A percentile compares a stretch with the other conserved stretches of the same genome.
These are phyloP conservation scores for Lithocarpus polystachyus DNA, from an alignment of 306 rosid species.

Conservation along the genomic window DNA sequence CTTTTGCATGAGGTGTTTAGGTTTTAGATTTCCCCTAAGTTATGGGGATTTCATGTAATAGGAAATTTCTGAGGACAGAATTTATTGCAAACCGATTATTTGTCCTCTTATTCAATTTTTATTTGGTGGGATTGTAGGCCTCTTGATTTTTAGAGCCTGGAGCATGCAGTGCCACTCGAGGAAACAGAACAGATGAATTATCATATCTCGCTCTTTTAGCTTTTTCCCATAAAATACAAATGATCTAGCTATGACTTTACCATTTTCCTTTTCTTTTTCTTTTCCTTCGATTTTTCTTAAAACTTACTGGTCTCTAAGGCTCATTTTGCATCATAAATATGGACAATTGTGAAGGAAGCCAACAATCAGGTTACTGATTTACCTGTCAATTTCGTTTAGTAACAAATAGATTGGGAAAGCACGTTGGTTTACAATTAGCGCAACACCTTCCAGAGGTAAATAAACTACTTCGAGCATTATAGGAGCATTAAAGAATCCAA, in stretches of 20 bases:
- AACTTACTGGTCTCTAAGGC: too few species aligned
- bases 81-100: slow-evolving; percentile 17
- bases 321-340: too few species aligned
- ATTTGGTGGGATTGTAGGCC: neutral
- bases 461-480: too few species aligned
- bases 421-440: too few species aligned
- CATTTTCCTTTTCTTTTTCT: too few species aligned
- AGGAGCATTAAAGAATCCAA: too few species aligned
- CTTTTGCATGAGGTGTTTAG: slow-evolving; percentile 18
- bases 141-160: neutral
- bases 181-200: neutral
- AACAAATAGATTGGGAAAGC: too few species aligned
- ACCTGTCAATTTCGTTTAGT: too few species aligned
- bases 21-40: slow-evolving; percentile 19
- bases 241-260: too few species aligned
- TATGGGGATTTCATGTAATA: neutral
- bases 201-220: neutral
- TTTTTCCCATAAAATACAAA: neutral
- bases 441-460: too few species aligned
- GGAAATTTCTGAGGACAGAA: slow-evolving; percentile 10
- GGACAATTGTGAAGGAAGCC: too few species aligned
- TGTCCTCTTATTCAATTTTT: slow-evolving; percentile 6
- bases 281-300: neutral
- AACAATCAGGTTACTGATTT: too few species aligned
- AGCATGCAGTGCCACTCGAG: neutral